These are phyloP conservation scores for Porpolomopsis calyptriformis DNA, from an alignment of 768 basidiomycete species.

Conservation along the genomic window DNA sequence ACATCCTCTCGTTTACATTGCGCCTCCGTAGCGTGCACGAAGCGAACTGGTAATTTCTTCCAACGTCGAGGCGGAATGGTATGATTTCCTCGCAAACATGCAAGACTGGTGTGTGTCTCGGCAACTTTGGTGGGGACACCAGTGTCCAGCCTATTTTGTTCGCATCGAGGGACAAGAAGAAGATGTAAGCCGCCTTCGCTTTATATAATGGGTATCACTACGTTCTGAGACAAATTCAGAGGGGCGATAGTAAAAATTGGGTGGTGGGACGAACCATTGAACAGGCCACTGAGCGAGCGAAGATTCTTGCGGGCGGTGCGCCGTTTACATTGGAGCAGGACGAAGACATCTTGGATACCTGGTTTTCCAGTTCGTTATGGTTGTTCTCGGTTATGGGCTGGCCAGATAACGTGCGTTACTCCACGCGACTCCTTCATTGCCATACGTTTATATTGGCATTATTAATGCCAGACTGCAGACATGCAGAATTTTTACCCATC, in stretches of 20 bases:
- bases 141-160: constrained; percentile 90
- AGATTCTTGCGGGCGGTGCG: constrained; percentile 51
- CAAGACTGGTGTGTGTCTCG: constrained; percentile 99
- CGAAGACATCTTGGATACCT: constrained; percentile 95
- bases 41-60: constrained; percentile 80
- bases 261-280: constrained; percentile 75
- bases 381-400: constrained; percentile 96
- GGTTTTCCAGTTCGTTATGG: constrained; percentile 98
- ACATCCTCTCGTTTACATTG: background rate
- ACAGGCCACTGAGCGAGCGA: constrained; percentile 70
- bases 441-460: background rate
- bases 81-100: constrained; percentile 86
- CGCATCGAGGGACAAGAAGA: constrained; percentile 65
- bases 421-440: constrained; percentile 7
- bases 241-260: constrained; percentile 71
- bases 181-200: constrained; percentile 36
- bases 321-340: constrained; percentile 81
- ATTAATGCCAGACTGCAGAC: constrained; percentile 60
- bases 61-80: constrained; percentile 87
- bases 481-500: constrained; percentile 77
- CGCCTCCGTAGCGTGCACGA: constrained; percentile 55
- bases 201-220: background rate
- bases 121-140: constrained; percentile 99
- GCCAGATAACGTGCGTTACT: constrained; percentile 67
- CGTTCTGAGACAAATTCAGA: constrained; percentile 24